A percentile compares a stretch with the other conserved stretches of the same genome.
Conservation (phyloP, 805 yeast genomes). For the Lipomyces anomalus region DNA sequence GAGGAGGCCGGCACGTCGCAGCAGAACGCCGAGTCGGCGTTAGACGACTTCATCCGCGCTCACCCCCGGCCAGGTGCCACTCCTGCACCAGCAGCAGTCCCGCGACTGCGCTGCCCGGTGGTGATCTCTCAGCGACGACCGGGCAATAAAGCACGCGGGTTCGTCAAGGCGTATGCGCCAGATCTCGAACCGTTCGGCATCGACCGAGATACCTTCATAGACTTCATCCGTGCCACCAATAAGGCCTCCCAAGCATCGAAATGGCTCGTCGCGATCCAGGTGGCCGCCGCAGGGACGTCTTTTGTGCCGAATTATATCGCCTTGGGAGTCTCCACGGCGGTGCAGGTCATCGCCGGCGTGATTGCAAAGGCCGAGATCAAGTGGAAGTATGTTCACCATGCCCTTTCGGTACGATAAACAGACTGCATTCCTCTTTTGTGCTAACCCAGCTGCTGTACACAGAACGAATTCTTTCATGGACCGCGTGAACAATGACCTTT, state of each 20-base stretch:
- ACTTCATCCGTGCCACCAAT: neutral
- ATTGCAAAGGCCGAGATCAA: neutral
- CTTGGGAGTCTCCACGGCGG: neutral
- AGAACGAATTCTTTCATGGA: constrained; percentile 1
- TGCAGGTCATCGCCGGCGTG: neutral
- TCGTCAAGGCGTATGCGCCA: neutral
- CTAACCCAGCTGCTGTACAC: neutral
- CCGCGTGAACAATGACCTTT: neutral
- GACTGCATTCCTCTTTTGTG: too few species aligned
- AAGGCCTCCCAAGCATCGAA: neutral
- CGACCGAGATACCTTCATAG: neutral
- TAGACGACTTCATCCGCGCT: too few species aligned
- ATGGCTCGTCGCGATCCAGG: neutral
- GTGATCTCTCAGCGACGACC: neutral
- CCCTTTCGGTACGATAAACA: neutral
- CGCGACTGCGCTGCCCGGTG: neutral
- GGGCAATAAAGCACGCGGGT: neutral
- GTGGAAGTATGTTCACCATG: neutral
- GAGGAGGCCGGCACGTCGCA: too few species aligned
- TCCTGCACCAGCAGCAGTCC: neutral
- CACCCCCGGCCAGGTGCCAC: too few species aligned
- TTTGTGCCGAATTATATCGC: neutral
- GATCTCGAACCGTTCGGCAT: neutral
- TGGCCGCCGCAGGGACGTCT: neutral
- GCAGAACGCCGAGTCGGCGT: too few species aligned